phyloP scores from a whole-genome alignment of 768 basidiomycete species.

The Lactifluus echinatus region DNA sequence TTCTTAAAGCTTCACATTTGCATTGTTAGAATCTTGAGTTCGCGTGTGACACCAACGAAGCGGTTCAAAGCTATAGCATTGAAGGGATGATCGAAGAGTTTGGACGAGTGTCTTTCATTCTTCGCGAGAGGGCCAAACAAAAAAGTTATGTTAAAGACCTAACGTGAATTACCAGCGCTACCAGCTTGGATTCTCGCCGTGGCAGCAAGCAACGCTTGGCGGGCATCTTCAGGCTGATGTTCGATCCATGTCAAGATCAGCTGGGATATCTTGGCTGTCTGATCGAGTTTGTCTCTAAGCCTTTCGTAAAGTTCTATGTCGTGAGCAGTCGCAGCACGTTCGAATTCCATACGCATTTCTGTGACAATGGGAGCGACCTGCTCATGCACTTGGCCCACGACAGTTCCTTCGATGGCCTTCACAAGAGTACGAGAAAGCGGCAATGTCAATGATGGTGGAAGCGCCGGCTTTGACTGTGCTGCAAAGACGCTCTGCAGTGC shows the following conservation, averaged over 20 bases:
- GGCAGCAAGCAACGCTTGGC: background rate
- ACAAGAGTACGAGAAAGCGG: conserved; percentile 5
- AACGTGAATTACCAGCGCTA: background rate
- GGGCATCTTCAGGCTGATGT: conserved; percentile 5
- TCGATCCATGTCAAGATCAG: conserved; percentile 9
- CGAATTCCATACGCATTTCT: background rate
- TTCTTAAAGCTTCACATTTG: no score
- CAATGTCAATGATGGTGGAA: background rate
- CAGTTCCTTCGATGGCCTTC: conserved; percentile 4
- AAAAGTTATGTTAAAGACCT: background rate
- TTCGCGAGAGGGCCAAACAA: background rate
- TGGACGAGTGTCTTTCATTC: background rate
- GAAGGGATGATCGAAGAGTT: no score
- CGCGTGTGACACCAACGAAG: no score
- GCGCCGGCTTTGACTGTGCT: background rate
- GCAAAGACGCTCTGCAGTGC: background rate
- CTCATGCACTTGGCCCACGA: background rate
- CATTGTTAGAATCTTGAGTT: no score
- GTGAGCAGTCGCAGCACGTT: background rate
- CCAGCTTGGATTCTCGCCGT: background rate
- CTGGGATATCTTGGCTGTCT: conserved; percentile 9
- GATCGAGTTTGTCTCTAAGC: conserved; percentile 7
- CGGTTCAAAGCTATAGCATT: no score
- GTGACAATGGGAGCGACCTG: conserved; percentile 7
- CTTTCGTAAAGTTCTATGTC: conserved; percentile 14